phyloP scores from a whole-genome alignment of 2,329 filamentous ascomycete species.

The Epichloe elymi region DNA sequence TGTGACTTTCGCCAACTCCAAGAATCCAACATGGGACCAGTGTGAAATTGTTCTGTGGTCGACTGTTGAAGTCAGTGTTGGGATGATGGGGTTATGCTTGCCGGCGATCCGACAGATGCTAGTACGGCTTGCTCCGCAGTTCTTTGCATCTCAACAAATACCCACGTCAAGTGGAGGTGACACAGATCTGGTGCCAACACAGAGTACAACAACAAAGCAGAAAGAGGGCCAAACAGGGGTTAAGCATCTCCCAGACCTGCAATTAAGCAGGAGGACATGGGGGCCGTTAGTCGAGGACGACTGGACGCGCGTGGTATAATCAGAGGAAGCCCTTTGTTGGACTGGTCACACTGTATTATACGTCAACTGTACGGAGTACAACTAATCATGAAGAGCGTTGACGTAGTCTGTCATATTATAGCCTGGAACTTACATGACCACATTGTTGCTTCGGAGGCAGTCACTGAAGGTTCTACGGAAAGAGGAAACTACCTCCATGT shows the following conservation, averaged over 20 bases:
- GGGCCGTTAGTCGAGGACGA: not conserved
- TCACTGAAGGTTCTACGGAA: too few relatives aligned
- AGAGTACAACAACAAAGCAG: not conserved
- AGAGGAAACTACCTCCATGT: too few relatives aligned
- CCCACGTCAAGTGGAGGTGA: not conserved
- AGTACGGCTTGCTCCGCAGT: not conserved
- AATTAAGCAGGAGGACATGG: not conserved
- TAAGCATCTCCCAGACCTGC: not conserved
- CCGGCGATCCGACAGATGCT: not conserved
- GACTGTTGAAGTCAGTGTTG: constrained; percentile 5
- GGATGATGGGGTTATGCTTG: constrained; percentile 1
- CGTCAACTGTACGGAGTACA: too few relatives aligned
- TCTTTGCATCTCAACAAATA: not conserved
- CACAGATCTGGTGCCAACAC: too few relatives aligned
- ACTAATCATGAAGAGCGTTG: too few relatives aligned
- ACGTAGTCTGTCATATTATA: too few relatives aligned
- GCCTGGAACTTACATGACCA: too few relatives aligned
- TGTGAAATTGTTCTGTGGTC: constrained; percentile 10
- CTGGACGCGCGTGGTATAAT: not conserved
- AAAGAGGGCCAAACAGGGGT: not conserved
- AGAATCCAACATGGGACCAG: constrained; percentile 11
- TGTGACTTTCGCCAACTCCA: constrained; percentile 9
- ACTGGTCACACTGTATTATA: too few relatives aligned
- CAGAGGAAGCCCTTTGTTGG: not conserved
- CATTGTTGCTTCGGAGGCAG: too few relatives aligned